These are phyloP conservation scores for Candida rishiriensis DNA, from an alignment of 805 yeast species.

Conservation along the genomic window DNA sequence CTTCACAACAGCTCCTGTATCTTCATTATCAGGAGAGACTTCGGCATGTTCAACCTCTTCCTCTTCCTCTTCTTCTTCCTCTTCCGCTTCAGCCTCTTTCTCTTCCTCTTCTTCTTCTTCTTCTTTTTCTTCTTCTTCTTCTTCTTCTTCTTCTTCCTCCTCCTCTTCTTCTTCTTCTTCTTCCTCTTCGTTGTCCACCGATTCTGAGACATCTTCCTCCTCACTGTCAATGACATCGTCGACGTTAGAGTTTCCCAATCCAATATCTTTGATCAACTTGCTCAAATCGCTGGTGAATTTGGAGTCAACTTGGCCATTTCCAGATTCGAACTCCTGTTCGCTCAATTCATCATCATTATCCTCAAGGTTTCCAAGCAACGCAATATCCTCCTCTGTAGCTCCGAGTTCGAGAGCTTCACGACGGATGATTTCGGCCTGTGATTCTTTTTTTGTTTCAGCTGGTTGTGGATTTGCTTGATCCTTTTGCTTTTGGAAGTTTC, in stretches of 20 bases:
- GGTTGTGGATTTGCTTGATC: not conserved
- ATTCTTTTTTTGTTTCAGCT: conserved; percentile 3
- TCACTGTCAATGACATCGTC: conserved; percentile 34
- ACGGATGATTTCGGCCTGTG: conserved; percentile 38
- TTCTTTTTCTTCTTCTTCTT: conserved; percentile 25
- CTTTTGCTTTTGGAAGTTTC: not conserved
- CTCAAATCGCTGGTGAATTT: conserved; percentile 50
- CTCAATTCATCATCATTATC: conserved; percentile 44
- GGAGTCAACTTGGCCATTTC: conserved; percentile 37
- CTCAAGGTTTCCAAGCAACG: conserved; percentile 50
- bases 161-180: conserved; percentile 33
- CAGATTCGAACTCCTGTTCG: conserved; percentile 47
- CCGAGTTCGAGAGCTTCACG: conserved; percentile 79
- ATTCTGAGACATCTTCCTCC: conserved; percentile 32
- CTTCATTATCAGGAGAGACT: conserved; percentile 21
- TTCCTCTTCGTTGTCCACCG: conserved; percentile 36
- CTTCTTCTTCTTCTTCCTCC: conserved; percentile 30
- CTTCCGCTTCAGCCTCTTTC: conserved; percentile 29
- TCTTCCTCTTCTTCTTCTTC: conserved; percentile 26
- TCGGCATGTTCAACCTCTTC: conserved; percentile 31
- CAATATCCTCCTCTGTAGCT: conserved; percentile 80
- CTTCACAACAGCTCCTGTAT: conserved; percentile 18
- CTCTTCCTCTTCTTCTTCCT: conserved; percentile 29
- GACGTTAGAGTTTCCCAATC: conserved; percentile 43
- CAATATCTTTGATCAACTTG: conserved; percentile 62